These are phyloP conservation scores for Rhodotorula sp. DNA, from an alignment of 1,284 basidiomycete genomes.

Conservation along the genomic window DNA sequence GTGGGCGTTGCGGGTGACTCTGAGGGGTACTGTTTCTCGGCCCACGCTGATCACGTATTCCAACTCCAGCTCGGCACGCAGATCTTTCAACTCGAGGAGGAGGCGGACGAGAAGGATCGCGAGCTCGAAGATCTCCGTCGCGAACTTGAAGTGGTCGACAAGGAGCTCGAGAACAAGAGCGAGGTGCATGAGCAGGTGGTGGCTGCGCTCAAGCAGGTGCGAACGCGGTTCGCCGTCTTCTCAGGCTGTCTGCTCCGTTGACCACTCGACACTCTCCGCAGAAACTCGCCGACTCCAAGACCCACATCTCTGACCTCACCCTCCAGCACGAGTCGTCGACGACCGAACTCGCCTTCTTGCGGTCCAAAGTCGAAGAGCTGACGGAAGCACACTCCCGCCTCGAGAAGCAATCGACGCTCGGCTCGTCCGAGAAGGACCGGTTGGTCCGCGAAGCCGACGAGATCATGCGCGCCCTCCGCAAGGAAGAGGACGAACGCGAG, in stretches of 20 bases:
- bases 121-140: conserved; percentile 49
- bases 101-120: conserved; percentile 54
- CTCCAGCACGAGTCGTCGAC: conserved; percentile 43
- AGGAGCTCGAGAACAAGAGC: conserved; percentile 66
- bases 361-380: conserved; percentile 68
- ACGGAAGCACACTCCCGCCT: conserved; percentile 60
- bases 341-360: conserved; percentile 46
- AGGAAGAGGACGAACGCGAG: conserved; percentile 52
- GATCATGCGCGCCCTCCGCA: conserved; percentile 64
- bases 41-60: background rate
- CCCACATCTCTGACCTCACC: conserved; percentile 42
- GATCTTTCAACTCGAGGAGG: conserved; percentile 61
- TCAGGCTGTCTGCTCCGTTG: too few species aligned
- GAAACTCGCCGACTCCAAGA: conserved; percentile 42
- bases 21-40: too few species aligned
- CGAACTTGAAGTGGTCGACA: conserved; percentile 54
- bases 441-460: conserved; percentile 60
- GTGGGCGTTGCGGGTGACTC: conserved; percentile 48
- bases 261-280: conserved; percentile 4
- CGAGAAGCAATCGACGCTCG: conserved; percentile 42
- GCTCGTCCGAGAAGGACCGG: conserved; percentile 35
- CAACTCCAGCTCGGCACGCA: conserved; percentile 55
- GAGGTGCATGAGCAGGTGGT: conserved; percentile 69
- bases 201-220: conserved; percentile 73
- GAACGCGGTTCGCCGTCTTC: too few species aligned